A percentile compares a stretch with the other conserved stretches of the same genome.
Conservation (phyloP, 192 early-diverging fungal species). For the Oehlia diaphana region DNA sequence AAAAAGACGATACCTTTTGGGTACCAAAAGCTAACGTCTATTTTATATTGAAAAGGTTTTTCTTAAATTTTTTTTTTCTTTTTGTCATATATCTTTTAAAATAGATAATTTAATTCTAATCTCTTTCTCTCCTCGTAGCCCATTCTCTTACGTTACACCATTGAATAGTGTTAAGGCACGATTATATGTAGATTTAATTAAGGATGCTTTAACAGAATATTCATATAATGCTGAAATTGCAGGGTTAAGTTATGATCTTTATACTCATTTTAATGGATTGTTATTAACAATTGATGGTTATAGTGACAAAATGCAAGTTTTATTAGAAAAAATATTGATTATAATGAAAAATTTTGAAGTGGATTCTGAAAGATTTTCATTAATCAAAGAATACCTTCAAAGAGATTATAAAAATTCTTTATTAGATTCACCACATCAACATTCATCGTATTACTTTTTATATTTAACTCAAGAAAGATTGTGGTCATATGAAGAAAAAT, state of each 20-base stretch:
- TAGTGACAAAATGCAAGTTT: conserved; percentile 74
- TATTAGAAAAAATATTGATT: conserved; percentile 67
- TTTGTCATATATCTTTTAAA: neutral
- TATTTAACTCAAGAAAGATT: conserved; percentile 64
- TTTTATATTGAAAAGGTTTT: conserved; percentile 46
- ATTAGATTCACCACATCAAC: conserved; percentile 68
- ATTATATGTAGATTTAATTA: conserved; percentile 38
- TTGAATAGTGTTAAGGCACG: conserved; percentile 15
- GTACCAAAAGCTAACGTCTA: conserved; percentile 81
- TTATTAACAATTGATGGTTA: conserved; percentile 71
- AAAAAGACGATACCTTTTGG: conserved; percentile 91
- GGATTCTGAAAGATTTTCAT: conserved; percentile 62
- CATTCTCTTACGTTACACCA: neutral
- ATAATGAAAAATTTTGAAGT: conserved; percentile 58
- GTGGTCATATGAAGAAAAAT: conserved; percentile 75
- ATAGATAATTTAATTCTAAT: neutral
- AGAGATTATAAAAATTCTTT: conserved; percentile 65
- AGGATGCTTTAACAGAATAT: conserved; percentile 46
- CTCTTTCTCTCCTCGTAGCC: neutral
- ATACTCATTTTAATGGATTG: conserved; percentile 52
- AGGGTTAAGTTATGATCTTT: conserved; percentile 57
- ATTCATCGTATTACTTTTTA: conserved; percentile 61
- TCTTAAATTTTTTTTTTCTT: neutral
- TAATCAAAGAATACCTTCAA: conserved; percentile 70
- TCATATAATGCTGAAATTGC: conserved; percentile 50